Evolutionary conservation across 2,329 filamentous ascomycete species (phyloP), one percentile per base, ranked within the genome.

Genomic region (Aspergillus flavus): DNA sequence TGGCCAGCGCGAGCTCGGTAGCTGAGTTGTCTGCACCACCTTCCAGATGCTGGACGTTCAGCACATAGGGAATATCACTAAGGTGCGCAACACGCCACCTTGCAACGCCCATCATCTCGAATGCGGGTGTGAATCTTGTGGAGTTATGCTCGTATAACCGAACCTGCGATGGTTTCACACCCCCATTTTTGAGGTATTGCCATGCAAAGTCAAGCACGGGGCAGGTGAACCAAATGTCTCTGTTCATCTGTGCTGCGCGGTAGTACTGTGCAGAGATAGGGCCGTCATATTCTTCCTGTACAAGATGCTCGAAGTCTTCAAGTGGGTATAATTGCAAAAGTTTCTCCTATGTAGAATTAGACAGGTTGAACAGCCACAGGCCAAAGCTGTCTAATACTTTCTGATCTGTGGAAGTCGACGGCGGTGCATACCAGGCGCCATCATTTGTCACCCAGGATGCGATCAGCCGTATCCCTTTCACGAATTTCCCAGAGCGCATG

Each of bases 61-160:
- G 54, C 14, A 74, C 67, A 45, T 77, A 76, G 0, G 75, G 75
- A 28, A 77, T 75, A 65, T 76, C 74, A 43, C 71, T 74, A 9
- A 77, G 66, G 52, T 77, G 76, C 6, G 72, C 68, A 1, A 76
- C 73, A 19, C 72, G 66, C 76, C 74, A 77, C 68, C 74, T 71
- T 1, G 73, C 68, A 5, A 76, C 72, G 1, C 73, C 73, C 74
- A 77, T 76, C 1, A 28, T 36, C 32, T 72, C 63, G 54, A 67
- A 76, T 1, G 65, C 61, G 2, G 75, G 73, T 1, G 63, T 46
- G 36, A 66, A 74, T 19, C 71, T 64, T 11, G 74, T 77, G 2
- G 67, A 59, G 55, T 77, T 77, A 30, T 70, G 69, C 46, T 75
- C 71, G 36, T 75, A 75, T 3, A 77, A 21, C 6, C 70, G 69